Evolutionary conservation across 1,284 basidiomycete species (phyloP), one percentile per base, ranked within the genome.

Genomic region (Ceraceosorus guamensis): DNA sequence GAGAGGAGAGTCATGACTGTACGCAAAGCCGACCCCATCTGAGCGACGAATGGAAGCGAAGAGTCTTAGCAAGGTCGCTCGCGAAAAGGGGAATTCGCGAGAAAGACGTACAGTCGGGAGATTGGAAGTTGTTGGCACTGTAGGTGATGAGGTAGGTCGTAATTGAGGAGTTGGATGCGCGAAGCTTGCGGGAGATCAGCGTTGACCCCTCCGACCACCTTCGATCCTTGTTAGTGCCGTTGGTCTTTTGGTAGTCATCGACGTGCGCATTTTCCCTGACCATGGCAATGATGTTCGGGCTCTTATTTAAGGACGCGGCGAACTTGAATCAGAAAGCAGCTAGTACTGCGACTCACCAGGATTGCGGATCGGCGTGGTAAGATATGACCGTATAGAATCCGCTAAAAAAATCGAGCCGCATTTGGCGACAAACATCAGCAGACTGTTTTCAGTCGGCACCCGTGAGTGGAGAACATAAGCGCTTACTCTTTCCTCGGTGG

Each of bases 151-250:
- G 13, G 49, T 52, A 52, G 10, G 47, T 45, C 18, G 30, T 24
- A 3, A 2, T 24, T 3, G 24, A 24, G 24, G 24, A 24, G 11
- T 11, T 51, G 33, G 18, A 24, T n/a, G 32, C 46, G 30, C 10
- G 11, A 14, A 31, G 30, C 48, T 53, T 50, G 16, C 52, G 48
- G 6, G 52, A 54, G 16, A 54, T 31, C 14, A 54, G 16, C 35
- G 52, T 54, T 10, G 31, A 33, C 16, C 46, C 52, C 33, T 54
- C 52, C 8, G 50, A 32, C 30, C 48, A 54, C 18, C 52, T 14
- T 54, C 52, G 48, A 14, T 54, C 46, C 41, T 54, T 54, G 24
- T 53, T 32, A 3, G 37, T 53, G 6, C 52, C 37, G 30, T 53
- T 54, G 30, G 16, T 3, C 16, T 52, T 50, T 33, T 53, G 18